These are phyloP conservation scores for Chimonanthus salicifolius DNA, from an alignment of 164 flowering plant species.

Conservation along the genomic window DNA sequence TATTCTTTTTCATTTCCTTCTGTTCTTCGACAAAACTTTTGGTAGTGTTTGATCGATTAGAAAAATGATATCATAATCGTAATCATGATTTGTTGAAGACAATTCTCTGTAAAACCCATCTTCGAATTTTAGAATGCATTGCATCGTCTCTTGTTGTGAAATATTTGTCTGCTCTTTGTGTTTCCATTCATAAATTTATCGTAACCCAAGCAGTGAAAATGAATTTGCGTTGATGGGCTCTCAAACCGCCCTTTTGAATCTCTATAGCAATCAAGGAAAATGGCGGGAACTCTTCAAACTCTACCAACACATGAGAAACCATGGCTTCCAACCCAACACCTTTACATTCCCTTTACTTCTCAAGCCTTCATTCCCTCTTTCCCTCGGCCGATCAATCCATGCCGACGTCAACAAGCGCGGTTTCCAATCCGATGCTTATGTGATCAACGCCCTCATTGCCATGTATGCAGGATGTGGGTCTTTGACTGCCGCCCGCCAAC, in stretches of 20 bases:
- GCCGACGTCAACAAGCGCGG: constrained; percentile 22
- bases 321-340: constrained; percentile 21
- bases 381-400: constrained; percentile 16
- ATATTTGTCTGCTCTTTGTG: no score
- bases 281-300: constrained; percentile 17
- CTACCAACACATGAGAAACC: constrained; percentile 11
- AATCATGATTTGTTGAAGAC: no score
- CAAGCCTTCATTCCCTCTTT: constrained; percentile 5
- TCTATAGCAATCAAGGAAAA: constrained; percentile 10
- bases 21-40: no score
- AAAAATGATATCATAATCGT: no score
- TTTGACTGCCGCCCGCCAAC: constrained; percentile 11
- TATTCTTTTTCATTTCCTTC: no score
- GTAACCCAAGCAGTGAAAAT: no score
- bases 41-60: no score
- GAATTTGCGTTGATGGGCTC: constrained; percentile 7
- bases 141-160: no score
- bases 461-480: constrained; percentile 12
- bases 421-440: constrained; percentile 13
- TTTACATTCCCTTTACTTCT: constrained; percentile 21
- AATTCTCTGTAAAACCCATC: no score
- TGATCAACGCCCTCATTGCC: constrained; percentile 13
- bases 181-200: no score
- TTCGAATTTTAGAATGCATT: no score
- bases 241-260: constrained; percentile 11